A percentile compares a stretch with the other conserved stretches of the same genome.
phyloP scores from a whole-genome alignment of 768 basidiomycete genomes.

The Collybia sordida region DNA sequence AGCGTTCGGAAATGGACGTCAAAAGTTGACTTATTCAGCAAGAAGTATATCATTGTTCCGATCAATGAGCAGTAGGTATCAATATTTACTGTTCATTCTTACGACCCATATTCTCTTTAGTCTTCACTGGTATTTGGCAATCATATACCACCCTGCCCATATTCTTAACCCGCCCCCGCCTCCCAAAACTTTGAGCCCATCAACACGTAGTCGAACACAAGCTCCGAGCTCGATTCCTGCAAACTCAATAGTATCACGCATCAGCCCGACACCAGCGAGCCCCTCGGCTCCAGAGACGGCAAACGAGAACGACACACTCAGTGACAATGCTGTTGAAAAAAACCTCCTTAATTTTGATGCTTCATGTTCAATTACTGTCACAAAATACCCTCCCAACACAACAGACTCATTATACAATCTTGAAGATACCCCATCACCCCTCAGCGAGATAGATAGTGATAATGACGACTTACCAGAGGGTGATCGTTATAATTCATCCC shows the following conservation, averaged over 20 bases:
- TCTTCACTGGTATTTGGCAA: conserved; percentile 95
- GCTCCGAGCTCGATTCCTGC: not conserved
- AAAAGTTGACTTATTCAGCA: conserved; percentile 83
- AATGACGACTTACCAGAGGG: not conserved
- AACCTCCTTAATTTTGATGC: conserved; percentile 25
- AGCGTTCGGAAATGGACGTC: conserved; percentile 94
- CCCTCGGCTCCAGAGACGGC: not conserved
- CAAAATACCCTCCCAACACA: not conserved
- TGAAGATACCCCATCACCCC: conserved; percentile 3
- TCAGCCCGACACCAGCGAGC: conserved; percentile 2
- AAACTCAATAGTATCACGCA: not conserved
- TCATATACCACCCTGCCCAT: conserved; percentile 81
- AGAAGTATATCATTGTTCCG: conserved; percentile 92
- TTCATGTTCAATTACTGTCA: conserved; percentile 23
- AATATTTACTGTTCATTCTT: not conserved
- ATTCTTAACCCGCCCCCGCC: conserved; percentile 39
- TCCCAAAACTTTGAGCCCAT: conserved; percentile 5
- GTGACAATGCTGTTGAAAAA: conserved; percentile 33
- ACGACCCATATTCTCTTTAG: conserved; percentile 36
- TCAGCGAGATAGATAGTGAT: conserved; percentile 16
- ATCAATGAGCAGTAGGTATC: conserved; percentile 89
- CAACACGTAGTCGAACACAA: conserved; percentile 10
- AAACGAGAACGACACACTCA: conserved; percentile 9
- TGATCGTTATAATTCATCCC: not conserved
- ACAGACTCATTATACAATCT: not conserved